Evolutionary conservation across 257 asterid genomes (phyloP), one percentile per base, ranked within the genome.

Genomic region (Lantana camara): DNA sequence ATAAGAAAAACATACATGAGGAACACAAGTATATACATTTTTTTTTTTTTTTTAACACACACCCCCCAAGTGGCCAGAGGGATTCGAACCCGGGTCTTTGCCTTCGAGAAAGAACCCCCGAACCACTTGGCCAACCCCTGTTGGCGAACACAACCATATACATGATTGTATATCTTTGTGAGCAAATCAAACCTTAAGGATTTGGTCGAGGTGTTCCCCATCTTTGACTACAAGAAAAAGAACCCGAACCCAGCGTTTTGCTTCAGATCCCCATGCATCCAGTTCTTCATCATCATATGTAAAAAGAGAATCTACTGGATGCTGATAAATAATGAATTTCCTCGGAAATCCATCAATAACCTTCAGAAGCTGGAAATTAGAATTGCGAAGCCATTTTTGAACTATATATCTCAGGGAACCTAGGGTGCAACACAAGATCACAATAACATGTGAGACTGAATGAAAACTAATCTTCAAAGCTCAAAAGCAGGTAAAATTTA

Each of bases 171-270:
- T 17, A 2, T 44, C 24, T 42, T 5, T 27, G 32, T 27, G 32
- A 2, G 1, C 6, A 9, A 32, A 51, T 19, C 20, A 16, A 73
- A 85, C 96, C 96, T 76, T 67, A 45, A 77, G 75, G 57, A 85
- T 66, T 66, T 84, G 82, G 72, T 67, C 75, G 44, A 87, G 63
- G 68, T 74, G 79, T 21, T 79, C 79, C 64, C 72, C 78, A 48
- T 63, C 80, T 71, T 66, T 72, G 34, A 66, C 75, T 35, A 79
- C 76, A 62, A 92, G 89, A 73, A 92, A 92, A 63, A 85, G 79
- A 75, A 85, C 89, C 63, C 98, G 82, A 38, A 85, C 86, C 98
- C 98, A 92, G 62, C 96, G 84, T 61, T 73, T 79, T 73, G 95
- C 89, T 75, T 82, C 91, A 78, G 78, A 79, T 67, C 60, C 83